Conservation (phyloP, 768 basidiomycete genomes). For the Macrocybe gigantea region DNA sequence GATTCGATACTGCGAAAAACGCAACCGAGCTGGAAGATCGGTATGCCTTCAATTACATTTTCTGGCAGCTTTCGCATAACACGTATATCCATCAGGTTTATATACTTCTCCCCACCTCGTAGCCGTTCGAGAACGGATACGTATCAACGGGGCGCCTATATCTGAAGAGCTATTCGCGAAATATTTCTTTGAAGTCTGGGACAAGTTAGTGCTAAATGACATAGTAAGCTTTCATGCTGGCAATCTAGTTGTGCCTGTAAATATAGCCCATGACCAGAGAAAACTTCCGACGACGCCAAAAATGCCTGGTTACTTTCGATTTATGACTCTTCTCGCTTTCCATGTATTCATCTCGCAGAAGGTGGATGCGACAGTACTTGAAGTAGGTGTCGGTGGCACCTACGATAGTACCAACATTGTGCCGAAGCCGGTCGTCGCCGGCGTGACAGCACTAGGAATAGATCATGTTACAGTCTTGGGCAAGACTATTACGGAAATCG, state of each 20-base stretch:
- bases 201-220: slow-evolving; percentile 60
- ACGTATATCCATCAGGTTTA: slow-evolving; percentile 47
- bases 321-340: slow-evolving; percentile 86
- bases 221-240: slow-evolving; percentile 33
- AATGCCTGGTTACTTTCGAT: slow-evolving; percentile 94
- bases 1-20: slow-evolving; percentile 78
- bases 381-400: slow-evolving; percentile 93
- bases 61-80: background rate
- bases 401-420: slow-evolving; percentile 97
- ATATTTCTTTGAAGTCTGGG: slow-evolving; percentile 97
- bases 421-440: slow-evolving; percentile 84
- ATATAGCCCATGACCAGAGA: slow-evolving; percentile 27
- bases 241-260: background rate
- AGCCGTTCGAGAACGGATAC: slow-evolving; percentile 91
- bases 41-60: slow-evolving; percentile 34
- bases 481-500: slow-evolving; percentile 83
- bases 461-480: slow-evolving; percentile 90
- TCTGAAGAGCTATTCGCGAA: slow-evolving; percentile 84
- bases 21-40: slow-evolving; percentile 76
- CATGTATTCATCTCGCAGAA: slow-evolving; percentile 80
- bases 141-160: slow-evolving; percentile 86
- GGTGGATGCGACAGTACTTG: slow-evolving; percentile 88
- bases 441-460: slow-evolving; percentile 84
- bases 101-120: slow-evolving; percentile 97
- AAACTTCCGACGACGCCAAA: slow-evolving; percentile 43